phyloP scores from a whole-genome alignment of 140 eudicot species.

The Erigeron philadelphicus region DNA sequence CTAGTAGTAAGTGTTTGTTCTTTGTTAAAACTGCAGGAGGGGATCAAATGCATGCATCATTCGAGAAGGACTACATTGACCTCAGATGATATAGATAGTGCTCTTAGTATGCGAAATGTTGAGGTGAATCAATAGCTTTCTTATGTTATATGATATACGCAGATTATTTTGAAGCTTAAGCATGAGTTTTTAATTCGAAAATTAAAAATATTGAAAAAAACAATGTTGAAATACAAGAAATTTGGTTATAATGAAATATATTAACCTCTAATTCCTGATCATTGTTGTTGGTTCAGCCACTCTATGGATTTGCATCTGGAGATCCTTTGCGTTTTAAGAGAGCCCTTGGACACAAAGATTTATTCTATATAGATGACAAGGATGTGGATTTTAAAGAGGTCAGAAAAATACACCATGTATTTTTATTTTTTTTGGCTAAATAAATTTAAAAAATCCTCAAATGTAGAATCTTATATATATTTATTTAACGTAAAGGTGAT shows the following conservation, averaged over 20 bases:
- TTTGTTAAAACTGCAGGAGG: slow-evolving; percentile 46
- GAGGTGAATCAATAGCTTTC: slow-evolving; percentile 41
- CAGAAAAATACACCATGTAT: slow-evolving; percentile 21
- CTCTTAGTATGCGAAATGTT: slow-evolving; percentile 61
- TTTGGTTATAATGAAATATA: neutral
- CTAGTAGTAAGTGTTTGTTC: neutral
- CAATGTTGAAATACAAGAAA: slow-evolving; percentile 16
- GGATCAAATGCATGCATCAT: slow-evolving; percentile 75
- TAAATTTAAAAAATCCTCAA: neutral
- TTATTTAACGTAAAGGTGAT: slow-evolving; percentile 38
- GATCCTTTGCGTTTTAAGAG: slow-evolving; percentile 63
- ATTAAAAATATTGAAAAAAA: neutral
- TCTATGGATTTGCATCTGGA: slow-evolving; percentile 71
- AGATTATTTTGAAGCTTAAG: neutral
- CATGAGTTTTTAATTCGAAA: neutral
- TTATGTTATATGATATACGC: neutral
- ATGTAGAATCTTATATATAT: slow-evolving; percentile 5
- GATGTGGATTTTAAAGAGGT: slow-evolving; percentile 65
- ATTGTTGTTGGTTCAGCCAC: slow-evolving; percentile 46
- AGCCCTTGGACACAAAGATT: slow-evolving; percentile 66
- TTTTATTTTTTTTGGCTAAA: neutral
- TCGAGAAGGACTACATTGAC: slow-evolving; percentile 61
- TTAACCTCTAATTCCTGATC: slow-evolving; percentile 17
- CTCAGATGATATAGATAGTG: slow-evolving; percentile 62
- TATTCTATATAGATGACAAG: slow-evolving; percentile 65